Evolutionary conservation across 2,329 filamentous ascomycete species (phyloP), one percentile per base, ranked within the genome.

Genomic region (Colletotrichum orbiculare): DNA sequence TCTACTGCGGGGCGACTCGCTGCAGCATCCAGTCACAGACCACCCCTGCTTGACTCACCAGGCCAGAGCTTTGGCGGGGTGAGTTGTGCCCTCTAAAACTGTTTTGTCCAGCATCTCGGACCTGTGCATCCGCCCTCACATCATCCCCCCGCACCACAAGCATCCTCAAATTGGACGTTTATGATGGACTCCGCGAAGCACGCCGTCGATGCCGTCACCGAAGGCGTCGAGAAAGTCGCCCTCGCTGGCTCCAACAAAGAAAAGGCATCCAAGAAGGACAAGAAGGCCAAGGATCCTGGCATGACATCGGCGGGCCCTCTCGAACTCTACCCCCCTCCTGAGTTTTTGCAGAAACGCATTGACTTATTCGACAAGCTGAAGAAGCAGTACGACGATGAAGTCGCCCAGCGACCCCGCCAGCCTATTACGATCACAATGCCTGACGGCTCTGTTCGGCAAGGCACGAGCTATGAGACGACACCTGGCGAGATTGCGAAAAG

Each of bases 381-480:
- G 85, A 89, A 92, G 70, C 87, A 91, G 76, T 89, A 93, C 74
- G 90, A 96, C 71, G 91, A 91, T 64, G 92, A 96, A 75, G 81
- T 93, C 69, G 84, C 88, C 70, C 78, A 79, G 72, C 90, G 91
- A 79, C 89, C 91, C 43, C 89, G 89, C 71, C 89, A 92, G 73
- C 83, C 89, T 69, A 95, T 95, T 77, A 87, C 84, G 64, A 85
- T 95, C 73, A 91, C 90, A 54, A 84, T 96, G 68, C 87, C 86
- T 69, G 89, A 93, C 77, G 92, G 92, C 69, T 88, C 86, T 71
- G 80, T 89, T 71, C 87, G 89, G 74, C 79, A 87, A 68, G 96
- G 92, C 68, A 95, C 90, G 70, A 89, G 94, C 54, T 98, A 92
- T 91, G 93, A 96, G 82, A 97, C 94, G 70, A 96, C 94, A 13